Conservation (phyloP, 768 basidiomycete genomes). For the Mycena floridula region DNA sequence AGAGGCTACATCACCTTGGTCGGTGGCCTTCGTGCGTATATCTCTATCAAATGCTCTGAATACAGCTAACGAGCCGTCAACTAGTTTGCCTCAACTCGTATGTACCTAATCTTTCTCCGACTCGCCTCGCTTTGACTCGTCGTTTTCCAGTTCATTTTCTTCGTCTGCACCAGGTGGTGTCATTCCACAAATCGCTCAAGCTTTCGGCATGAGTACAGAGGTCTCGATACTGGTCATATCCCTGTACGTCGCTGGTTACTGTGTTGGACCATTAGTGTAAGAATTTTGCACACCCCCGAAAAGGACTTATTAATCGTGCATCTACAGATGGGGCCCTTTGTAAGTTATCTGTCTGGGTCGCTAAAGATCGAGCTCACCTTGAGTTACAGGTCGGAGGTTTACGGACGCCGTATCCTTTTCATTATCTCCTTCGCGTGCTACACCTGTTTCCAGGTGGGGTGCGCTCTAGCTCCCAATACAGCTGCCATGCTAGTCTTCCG, state of each 20-base stretch:
- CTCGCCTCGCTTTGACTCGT: background rate
- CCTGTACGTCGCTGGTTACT: background rate
- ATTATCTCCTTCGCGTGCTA: background rate
- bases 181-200: background rate
- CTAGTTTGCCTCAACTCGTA: background rate
- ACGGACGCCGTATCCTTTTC: background rate
- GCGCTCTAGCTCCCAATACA: background rate
- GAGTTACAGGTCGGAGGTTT: too few relatives aligned
- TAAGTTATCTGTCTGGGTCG: too few relatives aligned
- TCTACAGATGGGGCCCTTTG: background rate
- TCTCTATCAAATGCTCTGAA: background rate
- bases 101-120: background rate
- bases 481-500: background rate
- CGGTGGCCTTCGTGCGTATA: background rate
- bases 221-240: background rate
- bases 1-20: background rate
- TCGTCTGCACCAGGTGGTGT: background rate
- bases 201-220: background rate
- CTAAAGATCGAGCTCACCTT: too few relatives aligned
- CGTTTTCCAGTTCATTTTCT: background rate
- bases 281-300: background rate
- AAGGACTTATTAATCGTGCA: background rate
- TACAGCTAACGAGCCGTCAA: background rate
- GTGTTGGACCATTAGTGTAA: background rate
- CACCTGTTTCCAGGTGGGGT: background rate